Conservation (phyloP, 768 basidiomycete species). For the Pleurotus salmoneostramineus region DNA sequence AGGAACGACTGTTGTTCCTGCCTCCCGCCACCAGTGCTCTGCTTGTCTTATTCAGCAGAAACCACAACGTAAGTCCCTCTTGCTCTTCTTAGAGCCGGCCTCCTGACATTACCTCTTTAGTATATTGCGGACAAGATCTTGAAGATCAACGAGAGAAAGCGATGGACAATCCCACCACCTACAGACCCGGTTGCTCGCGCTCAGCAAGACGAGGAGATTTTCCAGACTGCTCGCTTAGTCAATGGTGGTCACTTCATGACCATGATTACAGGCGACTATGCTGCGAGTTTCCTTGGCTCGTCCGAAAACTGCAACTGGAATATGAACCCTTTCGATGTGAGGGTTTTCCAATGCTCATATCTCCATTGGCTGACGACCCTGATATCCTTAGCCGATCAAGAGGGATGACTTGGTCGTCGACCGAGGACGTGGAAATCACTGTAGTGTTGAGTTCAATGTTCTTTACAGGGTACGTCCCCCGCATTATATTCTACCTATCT, state of each 20-base stretch:
- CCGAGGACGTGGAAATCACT: constrained; percentile 62
- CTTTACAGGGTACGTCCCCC: constrained; percentile 32
- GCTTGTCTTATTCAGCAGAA: constrained; percentile 52
- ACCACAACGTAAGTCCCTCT: constrained; percentile 46
- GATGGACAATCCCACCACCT: constrained; percentile 39
- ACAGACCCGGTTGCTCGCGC: constrained; percentile 17
- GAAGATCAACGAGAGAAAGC: constrained; percentile 50
- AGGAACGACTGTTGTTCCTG: constrained; percentile 47
- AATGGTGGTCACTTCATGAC: constrained; percentile 55
- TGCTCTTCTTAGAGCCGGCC: not conserved
- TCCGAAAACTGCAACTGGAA: constrained; percentile 51
- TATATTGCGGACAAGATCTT: constrained; percentile 51
- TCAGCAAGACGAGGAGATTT: constrained; percentile 52
- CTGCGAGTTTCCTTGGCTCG: constrained; percentile 52
- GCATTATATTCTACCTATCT: not conserved
- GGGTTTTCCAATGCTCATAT: constrained; percentile 7
- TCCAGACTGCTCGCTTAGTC: constrained; percentile 51
- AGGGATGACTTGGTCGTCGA: constrained; percentile 27
- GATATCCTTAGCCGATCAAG: constrained; percentile 27
- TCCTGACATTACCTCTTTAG: constrained; percentile 20
- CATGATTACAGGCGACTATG: constrained; percentile 55
- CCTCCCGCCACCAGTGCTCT: constrained; percentile 52
- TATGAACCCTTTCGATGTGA: constrained; percentile 44
- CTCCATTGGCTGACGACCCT: not conserved
- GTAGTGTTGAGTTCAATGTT: constrained; percentile 67